Percentiles rank a stretch among this genome's conserved stretches.
phyloP scores from a whole-genome alignment of 345 rosid species.

The Gossypioides kirkii region DNA sequence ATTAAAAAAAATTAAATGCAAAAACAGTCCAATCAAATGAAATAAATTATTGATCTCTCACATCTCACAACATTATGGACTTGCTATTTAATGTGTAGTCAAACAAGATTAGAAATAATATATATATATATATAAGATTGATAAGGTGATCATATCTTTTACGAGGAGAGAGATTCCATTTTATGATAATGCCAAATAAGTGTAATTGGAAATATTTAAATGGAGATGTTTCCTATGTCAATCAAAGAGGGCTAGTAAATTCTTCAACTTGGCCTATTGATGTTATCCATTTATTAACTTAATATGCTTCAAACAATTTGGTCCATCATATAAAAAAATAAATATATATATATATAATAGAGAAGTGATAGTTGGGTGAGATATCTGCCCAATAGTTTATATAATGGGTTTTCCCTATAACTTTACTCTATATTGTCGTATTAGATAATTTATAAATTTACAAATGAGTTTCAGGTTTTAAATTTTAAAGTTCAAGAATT shows the following conservation, averaged over 20 bases:
- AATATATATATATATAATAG: background rate
- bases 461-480: no score
- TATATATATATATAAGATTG: background rate
- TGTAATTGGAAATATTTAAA: conserved; percentile 4
- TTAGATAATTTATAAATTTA: background rate
- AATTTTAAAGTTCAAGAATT: no score
- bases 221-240: background rate
- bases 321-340: background rate
- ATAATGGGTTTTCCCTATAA: background rate
- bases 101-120: conserved; percentile 4
- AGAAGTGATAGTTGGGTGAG: conserved; percentile 14
- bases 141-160: background rate
- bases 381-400: background rate
- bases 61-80: background rate
- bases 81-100: background rate
- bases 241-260: background rate
- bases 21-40: background rate
- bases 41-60: background rate
- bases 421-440: background rate
- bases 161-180: background rate
- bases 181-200: conserved; percentile 20
- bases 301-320: background rate
- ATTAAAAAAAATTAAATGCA: background rate
- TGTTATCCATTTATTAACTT: background rate
- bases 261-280: conserved; percentile 19